These are phyloP conservation scores for Lachnellula suecica DNA, from an alignment of 2,329 filamentous ascomycete species.

Conservation along the genomic window DNA sequence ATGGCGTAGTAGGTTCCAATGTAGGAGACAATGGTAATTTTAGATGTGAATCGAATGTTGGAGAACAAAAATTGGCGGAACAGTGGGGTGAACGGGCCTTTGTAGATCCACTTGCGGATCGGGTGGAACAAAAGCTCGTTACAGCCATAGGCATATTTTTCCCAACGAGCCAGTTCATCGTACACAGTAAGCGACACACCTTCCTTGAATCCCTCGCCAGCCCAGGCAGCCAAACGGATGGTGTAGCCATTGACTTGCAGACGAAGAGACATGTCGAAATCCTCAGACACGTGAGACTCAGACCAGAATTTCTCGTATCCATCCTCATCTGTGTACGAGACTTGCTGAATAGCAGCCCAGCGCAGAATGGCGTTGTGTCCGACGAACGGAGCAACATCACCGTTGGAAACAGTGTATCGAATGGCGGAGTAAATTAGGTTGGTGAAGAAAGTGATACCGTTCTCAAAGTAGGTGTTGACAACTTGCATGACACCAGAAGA, in stretches of 20 bases:
- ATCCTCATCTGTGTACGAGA: constrained; percentile 67
- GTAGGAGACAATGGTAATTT: constrained; percentile 74
- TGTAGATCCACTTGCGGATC: constrained; percentile 68
- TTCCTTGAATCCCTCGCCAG: constrained; percentile 77
- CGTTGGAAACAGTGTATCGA: constrained; percentile 73
- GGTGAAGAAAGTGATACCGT: constrained; percentile 69
- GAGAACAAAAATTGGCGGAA: constrained; percentile 74
- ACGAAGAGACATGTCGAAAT: constrained; percentile 80
- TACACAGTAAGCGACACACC: constrained; percentile 83
- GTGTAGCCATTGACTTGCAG: constrained; percentile 72
- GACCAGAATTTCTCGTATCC: constrained; percentile 81
- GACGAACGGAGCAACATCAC: constrained; percentile 76
- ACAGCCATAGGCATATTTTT: constrained; percentile 84
- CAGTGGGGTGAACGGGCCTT: constrained; percentile 75
- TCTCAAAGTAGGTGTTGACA: constrained; percentile 71
- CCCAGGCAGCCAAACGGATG: constrained; percentile 71
- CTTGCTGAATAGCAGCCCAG: constrained; percentile 74
- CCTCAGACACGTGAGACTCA: constrained; percentile 76
- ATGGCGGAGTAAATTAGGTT: constrained; percentile 77
- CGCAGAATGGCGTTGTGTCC: constrained; percentile 78
- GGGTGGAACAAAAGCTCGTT: constrained; percentile 82
- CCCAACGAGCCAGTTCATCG: constrained; percentile 81
- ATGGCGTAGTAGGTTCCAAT: constrained; percentile 82
- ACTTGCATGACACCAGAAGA: constrained; percentile 79
- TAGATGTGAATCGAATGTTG: constrained; percentile 72